Evolutionary conservation across 768 basidiomycete species (phyloP).

Genomic region (Sarcodon sp.): DNA sequence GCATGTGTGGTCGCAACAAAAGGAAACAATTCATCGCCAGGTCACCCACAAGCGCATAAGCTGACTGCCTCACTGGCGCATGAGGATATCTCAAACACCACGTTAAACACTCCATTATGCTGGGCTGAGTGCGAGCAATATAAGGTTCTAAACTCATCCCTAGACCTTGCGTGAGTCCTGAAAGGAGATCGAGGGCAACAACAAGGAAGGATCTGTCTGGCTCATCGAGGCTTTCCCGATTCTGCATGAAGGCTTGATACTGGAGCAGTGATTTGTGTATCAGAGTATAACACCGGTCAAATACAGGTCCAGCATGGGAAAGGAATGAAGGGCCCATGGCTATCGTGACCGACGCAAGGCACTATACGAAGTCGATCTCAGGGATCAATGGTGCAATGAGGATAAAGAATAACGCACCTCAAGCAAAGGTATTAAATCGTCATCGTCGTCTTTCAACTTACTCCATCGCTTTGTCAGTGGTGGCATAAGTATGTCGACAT

Average conservation of each 20-base stretch:
- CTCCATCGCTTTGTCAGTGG: conserved; percentile 84
- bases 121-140: conserved; percentile 60
- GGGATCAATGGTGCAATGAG: not conserved
- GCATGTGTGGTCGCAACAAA: conserved; percentile 74
- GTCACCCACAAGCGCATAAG: conserved; percentile 97
- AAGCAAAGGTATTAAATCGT: conserved; percentile 86
- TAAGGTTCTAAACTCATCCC: conserved; percentile 65
- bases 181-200: conserved; percentile 92
- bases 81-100: conserved; percentile 93
- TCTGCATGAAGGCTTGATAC: conserved; percentile 81
- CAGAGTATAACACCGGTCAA: conserved; percentile 80
- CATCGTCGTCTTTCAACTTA: conserved; percentile 83
- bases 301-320: conserved; percentile 83
- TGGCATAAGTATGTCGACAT: conserved; percentile 95
- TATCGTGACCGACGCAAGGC: conserved; percentile 94
- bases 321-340: conserved; percentile 86
- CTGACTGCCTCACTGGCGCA: conserved; percentile 89
- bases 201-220: conserved; percentile 97
- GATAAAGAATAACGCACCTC: conserved; percentile 45
- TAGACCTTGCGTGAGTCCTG: conserved; percentile 91
- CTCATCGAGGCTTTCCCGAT: conserved; percentile 75
- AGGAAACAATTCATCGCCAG: conserved; percentile 93
- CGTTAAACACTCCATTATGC: conserved; percentile 68
- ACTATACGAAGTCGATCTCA: conserved; percentile 32
- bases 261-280: conserved; percentile 73